phyloP scores from a whole-genome alignment of 2,329 filamentous ascomycete genomes.

The Aspergillus sp. region DNA sequence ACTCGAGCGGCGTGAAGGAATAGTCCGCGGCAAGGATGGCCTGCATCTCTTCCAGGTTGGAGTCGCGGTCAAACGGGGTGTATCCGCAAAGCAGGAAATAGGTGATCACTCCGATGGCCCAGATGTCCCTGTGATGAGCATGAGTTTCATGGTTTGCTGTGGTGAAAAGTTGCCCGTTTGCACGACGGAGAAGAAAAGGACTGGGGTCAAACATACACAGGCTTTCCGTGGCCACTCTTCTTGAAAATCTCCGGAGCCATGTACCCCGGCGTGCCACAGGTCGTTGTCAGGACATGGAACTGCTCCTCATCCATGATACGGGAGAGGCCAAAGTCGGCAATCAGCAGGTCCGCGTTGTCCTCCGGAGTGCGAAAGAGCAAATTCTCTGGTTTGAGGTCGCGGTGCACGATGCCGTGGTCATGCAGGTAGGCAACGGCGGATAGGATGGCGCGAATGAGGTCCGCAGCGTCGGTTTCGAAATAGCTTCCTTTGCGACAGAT shows the following conservation, averaged over 20 bases:
- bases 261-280: conserved; percentile 95
- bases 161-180: not conserved
- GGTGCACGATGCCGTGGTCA: conserved; percentile 97
- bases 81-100: conserved; percentile 98
- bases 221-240: conserved; percentile 96
- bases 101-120: conserved; percentile 97
- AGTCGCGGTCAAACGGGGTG: conserved; percentile 96
- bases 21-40: conserved; percentile 97
- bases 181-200: not conserved
- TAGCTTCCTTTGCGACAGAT: conserved; percentile 99
- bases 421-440: conserved; percentile 98
- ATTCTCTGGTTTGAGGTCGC: conserved; percentile 96
- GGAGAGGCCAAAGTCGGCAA: conserved; percentile 93
- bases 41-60: conserved; percentile 98
- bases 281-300: conserved; percentile 96
- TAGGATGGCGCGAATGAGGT: conserved; percentile 89
- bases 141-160: no score
- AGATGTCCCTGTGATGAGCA: conserved; percentile 66
- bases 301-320: conserved; percentile 99
- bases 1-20: conserved; percentile 88
- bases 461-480: conserved; percentile 94
- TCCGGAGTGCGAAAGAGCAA: conserved; percentile 94
- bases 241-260: conserved; percentile 99
- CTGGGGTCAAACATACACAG: conserved; percentile 60
- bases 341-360: conserved; percentile 94